Conservation (phyloP, 2,329 filamentous ascomycete species). For the Byssochlamys sp. region DNA sequence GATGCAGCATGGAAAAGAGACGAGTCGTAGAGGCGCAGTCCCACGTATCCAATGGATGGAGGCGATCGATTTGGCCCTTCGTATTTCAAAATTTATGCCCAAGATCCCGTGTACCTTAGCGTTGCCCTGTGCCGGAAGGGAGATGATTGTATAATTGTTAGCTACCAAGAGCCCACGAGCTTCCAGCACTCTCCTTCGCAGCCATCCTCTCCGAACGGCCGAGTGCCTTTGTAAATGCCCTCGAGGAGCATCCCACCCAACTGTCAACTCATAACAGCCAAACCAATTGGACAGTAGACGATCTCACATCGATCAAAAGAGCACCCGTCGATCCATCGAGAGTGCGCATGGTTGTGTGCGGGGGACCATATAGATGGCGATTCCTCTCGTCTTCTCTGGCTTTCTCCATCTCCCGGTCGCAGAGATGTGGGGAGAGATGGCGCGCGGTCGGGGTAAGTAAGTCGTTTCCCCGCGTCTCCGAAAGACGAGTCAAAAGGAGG, state of each 20-base stretch:
- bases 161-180: neutral
- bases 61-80: neutral
- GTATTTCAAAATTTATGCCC: neutral
- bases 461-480: neutral
- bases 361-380: neutral
- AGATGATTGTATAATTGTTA: neutral
- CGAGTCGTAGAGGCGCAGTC: neutral
- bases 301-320: neutral
- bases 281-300: neutral
- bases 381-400: neutral
- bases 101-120: neutral
- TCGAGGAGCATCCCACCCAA: neutral
- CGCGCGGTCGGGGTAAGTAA: neutral
- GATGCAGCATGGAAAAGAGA: neutral
- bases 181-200: neutral
- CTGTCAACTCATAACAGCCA: neutral
- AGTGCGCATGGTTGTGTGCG: neutral
- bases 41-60: neutral
- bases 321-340: neutral
- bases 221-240: neutral
- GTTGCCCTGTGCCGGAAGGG: neutral
- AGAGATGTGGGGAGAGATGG: neutral
- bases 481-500: neutral
- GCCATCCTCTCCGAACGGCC: neutral
- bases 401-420: neutral